A percentile compares a stretch with the other conserved stretches of the same genome.
phyloP scores from a whole-genome alignment of 169 alveolate genomes.

The Plasmodium gaboni region DNA sequence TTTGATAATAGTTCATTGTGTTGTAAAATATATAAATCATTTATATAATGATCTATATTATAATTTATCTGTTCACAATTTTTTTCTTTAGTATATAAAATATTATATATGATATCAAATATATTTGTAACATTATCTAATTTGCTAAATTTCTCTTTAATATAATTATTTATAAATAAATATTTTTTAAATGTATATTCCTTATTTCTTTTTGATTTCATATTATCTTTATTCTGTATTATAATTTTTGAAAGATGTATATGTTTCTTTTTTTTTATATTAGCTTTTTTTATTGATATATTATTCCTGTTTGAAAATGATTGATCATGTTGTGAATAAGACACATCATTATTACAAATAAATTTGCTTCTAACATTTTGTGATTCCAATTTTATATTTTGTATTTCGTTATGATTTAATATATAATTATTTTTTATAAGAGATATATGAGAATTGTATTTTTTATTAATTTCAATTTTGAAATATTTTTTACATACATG shows the following conservation, averaged over 20 bases:
- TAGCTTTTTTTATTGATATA: no score
- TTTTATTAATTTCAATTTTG: conserved; percentile 4
- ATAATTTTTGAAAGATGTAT: background rate
- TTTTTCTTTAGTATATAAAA: background rate
- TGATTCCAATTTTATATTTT: no score
- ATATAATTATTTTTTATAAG: background rate
- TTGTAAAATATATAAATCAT: conserved; percentile 7
- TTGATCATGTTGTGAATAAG: no score
- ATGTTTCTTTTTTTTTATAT: no score
- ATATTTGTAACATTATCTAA: conserved; percentile 35
- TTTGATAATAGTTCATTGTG: conserved; percentile 8
- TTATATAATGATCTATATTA: background rate
- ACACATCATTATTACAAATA: no score
- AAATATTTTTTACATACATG: conserved; percentile 52
- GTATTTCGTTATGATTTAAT: no score
- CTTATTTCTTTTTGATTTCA: conserved; percentile 9
- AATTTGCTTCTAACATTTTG: background rate
- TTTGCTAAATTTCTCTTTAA: conserved; percentile 11
- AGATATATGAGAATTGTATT: background rate
- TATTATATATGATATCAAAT: conserved; percentile 19
- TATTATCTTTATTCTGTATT: conserved; percentile 4
- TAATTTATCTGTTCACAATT: conserved; percentile 1
- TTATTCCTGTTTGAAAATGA: no score
- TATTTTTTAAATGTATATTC: conserved; percentile 14
- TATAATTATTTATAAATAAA: conserved; percentile 35